Percentiles rank a stretch among this genome's conserved stretches.
Evolutionary conservation across 306 rosid genomes (phyloP).

Genomic region (Mimosa bimucronata): DNA sequence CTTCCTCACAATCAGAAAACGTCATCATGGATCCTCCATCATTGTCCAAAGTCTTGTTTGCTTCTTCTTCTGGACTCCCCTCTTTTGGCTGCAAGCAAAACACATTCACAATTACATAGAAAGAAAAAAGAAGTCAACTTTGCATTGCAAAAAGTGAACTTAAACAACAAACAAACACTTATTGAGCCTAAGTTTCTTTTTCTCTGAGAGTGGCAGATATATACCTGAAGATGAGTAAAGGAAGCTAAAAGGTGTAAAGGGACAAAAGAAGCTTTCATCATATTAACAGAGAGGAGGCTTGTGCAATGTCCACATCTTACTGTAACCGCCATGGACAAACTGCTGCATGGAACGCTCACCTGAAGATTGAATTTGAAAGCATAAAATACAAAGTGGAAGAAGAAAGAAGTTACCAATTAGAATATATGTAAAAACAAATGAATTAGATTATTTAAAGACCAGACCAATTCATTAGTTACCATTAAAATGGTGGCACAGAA

Average conservation of each 20-base stretch:
- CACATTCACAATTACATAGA: not conserved
- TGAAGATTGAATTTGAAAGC: conserved; percentile 34
- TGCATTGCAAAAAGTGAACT: conserved; percentile 10
- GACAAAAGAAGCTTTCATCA: conserved; percentile 85
- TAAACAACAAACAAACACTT: not conserved
- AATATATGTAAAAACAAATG: not conserved
- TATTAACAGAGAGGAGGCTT: conserved; percentile 78
- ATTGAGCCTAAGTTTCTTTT: not conserved
- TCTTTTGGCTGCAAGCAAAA: conserved; percentile 51
- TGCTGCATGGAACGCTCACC: conserved; percentile 96
- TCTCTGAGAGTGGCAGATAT: not conserved
- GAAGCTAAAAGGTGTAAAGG: conserved; percentile 84
- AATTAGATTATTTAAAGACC: not conserved
- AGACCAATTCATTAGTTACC: conserved; percentile 46
- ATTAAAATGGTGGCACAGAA: conserved; percentile 77
- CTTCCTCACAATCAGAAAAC: conserved; percentile 74
- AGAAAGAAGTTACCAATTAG: too few relatives aligned
- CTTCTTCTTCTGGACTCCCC: conserved; percentile 51
- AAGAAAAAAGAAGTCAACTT: conserved; percentile 1
- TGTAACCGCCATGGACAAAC: conserved; percentile 85
- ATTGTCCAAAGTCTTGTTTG: conserved; percentile 47
- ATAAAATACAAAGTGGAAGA: not conserved
- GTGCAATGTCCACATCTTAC: conserved; percentile 95
- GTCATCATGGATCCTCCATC: conserved; percentile 50
- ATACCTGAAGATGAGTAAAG: conserved; percentile 59